Percentiles rank a stretch among this genome's conserved stretches.
These are phyloP conservation scores for Rhodosporidiobolus odoratus DNA, from an alignment of 768 basidiomycete species.

Conservation along the genomic window DNA sequence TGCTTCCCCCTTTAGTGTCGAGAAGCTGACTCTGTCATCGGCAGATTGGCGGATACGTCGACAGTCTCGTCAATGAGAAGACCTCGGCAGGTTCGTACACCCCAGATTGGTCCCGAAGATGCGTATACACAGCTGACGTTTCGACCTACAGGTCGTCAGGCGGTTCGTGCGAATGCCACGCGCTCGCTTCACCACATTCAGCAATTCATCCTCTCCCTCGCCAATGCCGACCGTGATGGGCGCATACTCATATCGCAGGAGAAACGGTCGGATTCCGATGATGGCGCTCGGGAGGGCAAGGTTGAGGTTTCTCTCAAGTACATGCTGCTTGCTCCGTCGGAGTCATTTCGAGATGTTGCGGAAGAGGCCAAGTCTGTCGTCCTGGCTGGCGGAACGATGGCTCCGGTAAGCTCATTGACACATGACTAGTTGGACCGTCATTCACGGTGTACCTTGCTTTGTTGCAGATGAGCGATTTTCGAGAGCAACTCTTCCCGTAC, in stretches of 20 bases:
- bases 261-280: neutral
- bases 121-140: neutral
- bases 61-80: conserved; percentile 44
- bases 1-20: neutral
- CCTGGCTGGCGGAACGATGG: conserved; percentile 96
- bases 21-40: conserved; percentile 44
- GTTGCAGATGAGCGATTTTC: conserved; percentile 75
- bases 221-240: conserved; percentile 57
- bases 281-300: neutral
- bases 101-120: neutral
- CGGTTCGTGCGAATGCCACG: conserved; percentile 26
- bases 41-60: conserved; percentile 80
- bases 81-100: conserved; percentile 14
- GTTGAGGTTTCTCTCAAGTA: conserved; percentile 64
- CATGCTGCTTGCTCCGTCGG: conserved; percentile 84
- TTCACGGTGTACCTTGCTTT: neutral
- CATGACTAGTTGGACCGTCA: neutral
- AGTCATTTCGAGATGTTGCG: conserved; percentile 75
- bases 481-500: conserved; percentile 69
- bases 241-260: conserved; percentile 35
- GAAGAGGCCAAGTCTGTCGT: conserved; percentile 76
- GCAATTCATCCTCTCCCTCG: conserved; percentile 39
- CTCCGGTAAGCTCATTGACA: conserved; percentile 59
- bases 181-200: conserved; percentile 34
- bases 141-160: conserved; percentile 32